A percentile compares a stretch with the other conserved stretches of the same genome.
These are phyloP conservation scores for Hyparrhenia diplandra DNA, from an alignment of 176 grass and related monocot genomes.

Conservation along the genomic window DNA sequence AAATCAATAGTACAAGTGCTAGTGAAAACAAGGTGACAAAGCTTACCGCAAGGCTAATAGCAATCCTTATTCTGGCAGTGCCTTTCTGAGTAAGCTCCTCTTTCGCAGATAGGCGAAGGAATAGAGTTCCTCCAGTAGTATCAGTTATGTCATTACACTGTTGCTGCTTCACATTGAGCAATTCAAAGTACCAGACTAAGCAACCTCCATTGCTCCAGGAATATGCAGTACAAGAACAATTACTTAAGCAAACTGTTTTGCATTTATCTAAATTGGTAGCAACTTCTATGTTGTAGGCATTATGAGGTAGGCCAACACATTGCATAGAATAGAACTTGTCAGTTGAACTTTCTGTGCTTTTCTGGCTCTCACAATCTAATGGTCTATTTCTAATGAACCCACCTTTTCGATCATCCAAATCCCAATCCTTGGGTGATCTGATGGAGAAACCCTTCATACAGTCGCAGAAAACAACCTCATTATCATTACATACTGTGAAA, in stretches of 20 bases:
- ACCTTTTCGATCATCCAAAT: constrained; percentile 33
- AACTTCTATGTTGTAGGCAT: constrained; percentile 16
- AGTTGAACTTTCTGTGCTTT: neutral
- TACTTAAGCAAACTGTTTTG: constrained; percentile 29
- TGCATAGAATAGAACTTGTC: constrained; percentile 45
- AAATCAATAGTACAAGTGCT: too few species aligned
- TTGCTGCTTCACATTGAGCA: constrained; percentile 50
- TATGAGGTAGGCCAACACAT: constrained; percentile 30
- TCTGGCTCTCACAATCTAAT: constrained; percentile 38
- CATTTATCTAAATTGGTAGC: constrained; percentile 35
- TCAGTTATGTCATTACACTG: constrained; percentile 15
- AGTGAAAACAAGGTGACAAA: too few species aligned
- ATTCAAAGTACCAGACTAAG: constrained; percentile 36
- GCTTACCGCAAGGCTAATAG: neutral
- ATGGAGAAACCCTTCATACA: constrained; percentile 51
- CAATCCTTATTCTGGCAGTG: neutral
- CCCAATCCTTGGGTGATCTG: constrained; percentile 30
- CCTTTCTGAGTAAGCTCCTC: constrained; percentile 23
- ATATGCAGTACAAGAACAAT: constrained; percentile 59
- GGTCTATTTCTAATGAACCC: constrained; percentile 48
- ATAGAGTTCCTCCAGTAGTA: constrained; percentile 32
- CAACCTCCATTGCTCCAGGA: constrained; percentile 33
- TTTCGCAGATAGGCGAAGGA: constrained; percentile 40
- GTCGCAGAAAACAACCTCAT: constrained; percentile 27
- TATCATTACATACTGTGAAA: constrained; percentile 46